These are phyloP conservation scores for Chlamydomonas applanata DNA, from an alignment of 139 green algal genomes.

Conservation along the genomic window DNA sequence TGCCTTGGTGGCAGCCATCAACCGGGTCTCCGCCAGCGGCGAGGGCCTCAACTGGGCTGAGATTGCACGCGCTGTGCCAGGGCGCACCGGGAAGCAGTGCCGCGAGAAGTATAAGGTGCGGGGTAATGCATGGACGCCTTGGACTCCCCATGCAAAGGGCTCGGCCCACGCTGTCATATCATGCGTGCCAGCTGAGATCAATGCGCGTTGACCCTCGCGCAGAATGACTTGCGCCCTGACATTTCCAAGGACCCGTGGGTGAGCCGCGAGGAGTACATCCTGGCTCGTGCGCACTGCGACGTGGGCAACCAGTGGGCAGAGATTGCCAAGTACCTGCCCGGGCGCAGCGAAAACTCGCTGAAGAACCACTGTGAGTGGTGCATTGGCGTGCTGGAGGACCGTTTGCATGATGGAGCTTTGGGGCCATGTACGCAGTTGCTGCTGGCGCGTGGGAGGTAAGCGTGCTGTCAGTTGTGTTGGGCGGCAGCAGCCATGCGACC, in stretches of 20 bases:
- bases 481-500: no score
- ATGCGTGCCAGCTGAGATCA: background rate
- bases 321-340: conserved; percentile 70
- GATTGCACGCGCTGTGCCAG: conserved; percentile 25
- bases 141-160: no score
- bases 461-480: no score
- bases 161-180: background rate
- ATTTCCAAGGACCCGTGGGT: conserved; percentile 54
- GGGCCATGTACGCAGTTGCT: background rate
- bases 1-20: conserved; percentile 1
- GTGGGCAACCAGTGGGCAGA: conserved; percentile 82
- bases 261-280: conserved; percentile 34
- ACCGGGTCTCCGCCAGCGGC: background rate
- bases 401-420: background rate
- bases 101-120: conserved; percentile 66
- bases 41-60: conserved; percentile 26
- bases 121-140: background rate
- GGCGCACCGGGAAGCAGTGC: conserved; percentile 81
- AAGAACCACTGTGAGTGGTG: conserved; percentile 83
- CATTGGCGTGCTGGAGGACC: background rate
- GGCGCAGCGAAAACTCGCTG: conserved; percentile 89
- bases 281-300: conserved; percentile 54
- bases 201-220: conserved; percentile 73
- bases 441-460: no score
- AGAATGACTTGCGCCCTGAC: conserved; percentile 67